Evolutionary conservation across 2,329 filamentous ascomycete species (phyloP).

Genomic region (Paraphaeosphaeria sporulosa): DNA sequence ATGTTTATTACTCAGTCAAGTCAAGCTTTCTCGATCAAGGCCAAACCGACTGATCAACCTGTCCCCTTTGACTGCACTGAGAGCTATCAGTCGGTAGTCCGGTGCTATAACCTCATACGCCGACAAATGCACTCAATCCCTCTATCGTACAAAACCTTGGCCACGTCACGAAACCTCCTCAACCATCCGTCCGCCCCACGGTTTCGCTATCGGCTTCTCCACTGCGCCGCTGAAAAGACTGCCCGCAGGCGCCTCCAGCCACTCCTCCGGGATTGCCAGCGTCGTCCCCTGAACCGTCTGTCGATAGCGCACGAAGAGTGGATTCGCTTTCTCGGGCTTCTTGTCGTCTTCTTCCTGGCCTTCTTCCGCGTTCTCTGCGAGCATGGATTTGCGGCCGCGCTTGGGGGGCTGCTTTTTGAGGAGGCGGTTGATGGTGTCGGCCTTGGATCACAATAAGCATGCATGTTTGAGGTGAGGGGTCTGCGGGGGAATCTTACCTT

Average conservation of each 20-base stretch:
- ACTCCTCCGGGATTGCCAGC: constrained; percentile 72
- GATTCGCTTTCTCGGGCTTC: constrained; percentile 60
- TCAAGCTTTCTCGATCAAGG: no score
- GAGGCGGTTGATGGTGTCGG: constrained; percentile 90
- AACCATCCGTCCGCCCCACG: constrained; percentile 46
- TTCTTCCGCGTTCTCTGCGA: constrained; percentile 57
- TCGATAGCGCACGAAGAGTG: constrained; percentile 74
- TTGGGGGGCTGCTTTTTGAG: constrained; percentile 87
- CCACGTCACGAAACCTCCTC: constrained; percentile 43
- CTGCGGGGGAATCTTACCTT: constrained; percentile 59
- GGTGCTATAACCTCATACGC: not conserved
- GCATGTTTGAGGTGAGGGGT: not conserved
- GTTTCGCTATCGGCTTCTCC: constrained; percentile 31
- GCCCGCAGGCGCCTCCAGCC: constrained; percentile 70
- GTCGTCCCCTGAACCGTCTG: constrained; percentile 68
- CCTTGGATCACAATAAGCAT: constrained; percentile 59
- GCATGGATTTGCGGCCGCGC: constrained; percentile 53
- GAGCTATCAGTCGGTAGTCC: not conserved
- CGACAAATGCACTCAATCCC: not conserved
- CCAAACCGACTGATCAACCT: no score
- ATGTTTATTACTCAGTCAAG: no score
- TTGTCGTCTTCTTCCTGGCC: constrained; percentile 57
- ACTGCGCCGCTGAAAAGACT: constrained; percentile 58
- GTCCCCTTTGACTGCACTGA: no score
- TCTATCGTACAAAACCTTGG: not conserved